A percentile compares a stretch with the other conserved stretches of the same genome.
Conservation (phyloP, 2,329 filamentous ascomycete species). For the Curvularia lunata region DNA sequence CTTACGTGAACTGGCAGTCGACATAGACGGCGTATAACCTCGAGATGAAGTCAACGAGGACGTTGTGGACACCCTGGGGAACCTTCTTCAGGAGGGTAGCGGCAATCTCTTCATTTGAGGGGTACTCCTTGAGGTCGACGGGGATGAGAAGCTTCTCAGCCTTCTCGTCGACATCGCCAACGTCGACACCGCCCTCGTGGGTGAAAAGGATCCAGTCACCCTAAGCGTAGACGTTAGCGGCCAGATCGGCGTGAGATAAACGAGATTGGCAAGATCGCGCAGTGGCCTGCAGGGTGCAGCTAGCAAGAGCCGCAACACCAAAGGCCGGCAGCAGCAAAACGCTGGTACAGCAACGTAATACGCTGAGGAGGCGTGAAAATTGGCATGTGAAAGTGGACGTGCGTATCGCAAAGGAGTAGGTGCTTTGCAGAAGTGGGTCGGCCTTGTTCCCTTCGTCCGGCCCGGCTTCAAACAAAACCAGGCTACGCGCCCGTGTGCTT, state of each 20-base stretch:
- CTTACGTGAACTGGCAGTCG: conserved; percentile 93
- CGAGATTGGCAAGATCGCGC: conserved; percentile 27
- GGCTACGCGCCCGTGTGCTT: conserved; percentile 33
- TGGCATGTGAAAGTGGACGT: conserved; percentile 47
- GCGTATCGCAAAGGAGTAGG: conserved; percentile 38
- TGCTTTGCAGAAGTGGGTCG: conserved; percentile 48
- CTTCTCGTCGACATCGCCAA: conserved; percentile 98
- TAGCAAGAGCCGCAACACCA: conserved; percentile 46
- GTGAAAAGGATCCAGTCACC: conserved; percentile 99
- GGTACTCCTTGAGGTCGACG: conserved; percentile 92
- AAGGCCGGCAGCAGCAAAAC: conserved; percentile 23
- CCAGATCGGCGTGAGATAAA: conserved; percentile 37
- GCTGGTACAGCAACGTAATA: conserved; percentile 22
- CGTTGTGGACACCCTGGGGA: conserved; percentile 93
- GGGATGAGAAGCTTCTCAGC: conserved; percentile 98
- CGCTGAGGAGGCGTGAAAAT: conserved; percentile 20
- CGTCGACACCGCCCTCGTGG: conserved; percentile 98
- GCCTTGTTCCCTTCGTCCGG: conserved; percentile 50
- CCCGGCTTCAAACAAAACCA: conserved; percentile 47
- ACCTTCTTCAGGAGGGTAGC: conserved; percentile 86
- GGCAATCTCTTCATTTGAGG: conserved; percentile 94
- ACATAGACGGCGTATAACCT: conserved; percentile 98
- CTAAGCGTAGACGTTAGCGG: conserved; percentile 59
- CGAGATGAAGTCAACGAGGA: conserved; percentile 98
- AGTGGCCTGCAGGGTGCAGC: conserved; percentile 26